Conservation (phyloP, 225 moss, liverwort and hornwort species). For the Straminergon stramineum region DNA sequence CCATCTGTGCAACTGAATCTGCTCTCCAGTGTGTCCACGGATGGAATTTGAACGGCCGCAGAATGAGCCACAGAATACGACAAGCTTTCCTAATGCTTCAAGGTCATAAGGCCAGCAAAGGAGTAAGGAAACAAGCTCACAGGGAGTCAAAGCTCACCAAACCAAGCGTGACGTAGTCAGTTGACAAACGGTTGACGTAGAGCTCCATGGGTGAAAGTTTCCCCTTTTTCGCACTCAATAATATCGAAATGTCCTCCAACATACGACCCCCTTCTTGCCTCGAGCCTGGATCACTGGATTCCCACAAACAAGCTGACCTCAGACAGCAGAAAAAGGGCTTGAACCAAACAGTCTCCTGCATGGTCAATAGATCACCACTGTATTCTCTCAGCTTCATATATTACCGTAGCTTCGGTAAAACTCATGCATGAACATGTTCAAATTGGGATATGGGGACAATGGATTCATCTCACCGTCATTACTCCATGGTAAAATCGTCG, state of each 20-base stretch:
- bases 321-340: constrained; percentile 66
- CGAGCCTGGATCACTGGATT: constrained; percentile 53
- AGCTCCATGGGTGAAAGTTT: constrained; percentile 69
- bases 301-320: constrained; percentile 76
- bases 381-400: constrained; percentile 12
- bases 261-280: constrained; percentile 54
- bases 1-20: not conserved
- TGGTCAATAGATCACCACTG: constrained; percentile 16
- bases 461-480: not conserved
- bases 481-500: not conserved
- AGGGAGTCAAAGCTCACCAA: constrained; percentile 36
- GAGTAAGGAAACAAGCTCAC: not conserved
- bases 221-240: constrained; percentile 49
- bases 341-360: constrained; percentile 69
- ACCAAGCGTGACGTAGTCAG: constrained; percentile 45
- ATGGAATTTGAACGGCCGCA: not conserved
- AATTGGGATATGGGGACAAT: not conserved
- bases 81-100: not conserved
- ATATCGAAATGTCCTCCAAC: constrained; percentile 49
- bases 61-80: not conserved
- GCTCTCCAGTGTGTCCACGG: not conserved
- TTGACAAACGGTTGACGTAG: constrained; percentile 49
- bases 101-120: not conserved
- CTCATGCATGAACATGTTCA: not conserved
- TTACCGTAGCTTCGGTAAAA: not conserved